Percentiles rank a stretch among this genome's conserved stretches.
Evolutionary conservation across 1,139 yeast species (phyloP).

Genomic region (Kodamaea anthophila): DNA sequence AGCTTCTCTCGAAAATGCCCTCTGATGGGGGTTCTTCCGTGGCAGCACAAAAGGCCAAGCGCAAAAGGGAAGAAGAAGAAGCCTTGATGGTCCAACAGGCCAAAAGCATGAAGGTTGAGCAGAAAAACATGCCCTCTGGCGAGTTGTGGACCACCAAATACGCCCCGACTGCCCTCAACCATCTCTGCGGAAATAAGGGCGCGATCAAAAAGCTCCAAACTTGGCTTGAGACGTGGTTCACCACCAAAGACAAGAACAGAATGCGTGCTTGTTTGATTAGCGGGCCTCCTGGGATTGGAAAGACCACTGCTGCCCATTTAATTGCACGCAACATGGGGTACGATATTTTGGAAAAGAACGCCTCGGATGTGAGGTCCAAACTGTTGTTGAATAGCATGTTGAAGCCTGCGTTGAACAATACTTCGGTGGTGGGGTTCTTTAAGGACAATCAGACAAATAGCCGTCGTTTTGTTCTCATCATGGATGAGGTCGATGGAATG

Average conservation of each 20-base stretch:
- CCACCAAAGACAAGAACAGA: slow-evolving; percentile 46
- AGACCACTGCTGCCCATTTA: slow-evolving; percentile 74
- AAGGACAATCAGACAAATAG: slow-evolving; percentile 19
- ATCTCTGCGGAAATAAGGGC: slow-evolving; percentile 88
- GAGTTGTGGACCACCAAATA: slow-evolving; percentile 84
- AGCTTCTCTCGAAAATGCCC: slow-evolving; percentile 75
- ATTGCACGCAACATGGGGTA: slow-evolving; percentile 63
- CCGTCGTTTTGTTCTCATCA: slow-evolving; percentile 62
- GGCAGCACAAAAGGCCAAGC: slow-evolving; percentile 65
- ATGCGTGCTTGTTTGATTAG: slow-evolving; percentile 80
- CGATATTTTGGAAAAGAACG: slow-evolving; percentile 71
- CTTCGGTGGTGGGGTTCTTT: slow-evolving; percentile 79
- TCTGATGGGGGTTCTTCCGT: slow-evolving; percentile 85
- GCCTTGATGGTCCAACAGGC: slow-evolving; percentile 35
- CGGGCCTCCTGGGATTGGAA: slow-evolving; percentile 85
- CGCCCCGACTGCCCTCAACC: slow-evolving; percentile 72
- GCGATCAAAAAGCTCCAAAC: slow-evolving; percentile 55
- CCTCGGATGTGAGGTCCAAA: slow-evolving; percentile 87
- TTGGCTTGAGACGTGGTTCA: slow-evolving; percentile 82
- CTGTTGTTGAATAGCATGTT: slow-evolving; percentile 61
- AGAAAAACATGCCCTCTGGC: slow-evolving; percentile 4
- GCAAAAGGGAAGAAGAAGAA: slow-evolving; percentile 65
- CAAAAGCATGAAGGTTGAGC: slow-evolving; percentile 11
- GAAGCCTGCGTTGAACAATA: slow-evolving; percentile 68
- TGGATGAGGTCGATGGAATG: slow-evolving; percentile 99